Evolutionary conservation across 805 yeast species (phyloP).

Genomic region (Komagataella ulmi): DNA sequence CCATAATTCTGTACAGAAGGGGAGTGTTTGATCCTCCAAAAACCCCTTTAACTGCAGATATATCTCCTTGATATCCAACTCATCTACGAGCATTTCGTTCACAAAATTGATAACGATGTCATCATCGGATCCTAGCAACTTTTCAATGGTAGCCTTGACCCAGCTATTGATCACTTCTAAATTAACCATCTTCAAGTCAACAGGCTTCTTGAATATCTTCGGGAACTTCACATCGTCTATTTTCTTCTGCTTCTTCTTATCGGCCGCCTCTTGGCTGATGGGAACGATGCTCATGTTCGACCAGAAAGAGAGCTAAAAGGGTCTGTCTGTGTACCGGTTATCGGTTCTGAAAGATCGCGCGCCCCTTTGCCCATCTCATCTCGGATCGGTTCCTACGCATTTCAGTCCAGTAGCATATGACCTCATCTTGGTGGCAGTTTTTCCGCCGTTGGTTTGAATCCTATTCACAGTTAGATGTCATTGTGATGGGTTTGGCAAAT

Average conservation of each 20-base stretch:
- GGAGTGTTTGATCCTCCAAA: constrained; percentile 23
- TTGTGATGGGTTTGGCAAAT: constrained; percentile 15
- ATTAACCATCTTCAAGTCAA: constrained; percentile 26
- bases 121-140: constrained; percentile 36
- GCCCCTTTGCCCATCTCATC: neutral
- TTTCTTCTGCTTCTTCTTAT: constrained; percentile 6
- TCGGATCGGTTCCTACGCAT: neutral
- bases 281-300: neutral
- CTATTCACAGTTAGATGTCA: constrained; percentile 9
- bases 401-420: neutral
- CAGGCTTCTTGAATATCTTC: constrained; percentile 18
- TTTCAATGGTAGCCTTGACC: constrained; percentile 20
- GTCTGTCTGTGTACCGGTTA: constrained; percentile 5
- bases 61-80: constrained; percentile 22
- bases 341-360: neutral
- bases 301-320: neutral
- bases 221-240: constrained; percentile 17
- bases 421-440: neutral
- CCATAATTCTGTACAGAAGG: constrained; percentile 32
- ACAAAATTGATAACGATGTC: constrained; percentile 29
- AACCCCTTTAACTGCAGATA: constrained; percentile 31
- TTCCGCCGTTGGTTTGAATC: constrained; percentile 3
- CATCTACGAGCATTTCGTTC: constrained; percentile 24
- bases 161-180: constrained; percentile 24
- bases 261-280: constrained; percentile 7